Percentiles rank a stretch among this genome's conserved stretches.
These are phyloP conservation scores for Tylopilus sp. DNA, from an alignment of 768 basidiomycete species.

Conservation along the genomic window DNA sequence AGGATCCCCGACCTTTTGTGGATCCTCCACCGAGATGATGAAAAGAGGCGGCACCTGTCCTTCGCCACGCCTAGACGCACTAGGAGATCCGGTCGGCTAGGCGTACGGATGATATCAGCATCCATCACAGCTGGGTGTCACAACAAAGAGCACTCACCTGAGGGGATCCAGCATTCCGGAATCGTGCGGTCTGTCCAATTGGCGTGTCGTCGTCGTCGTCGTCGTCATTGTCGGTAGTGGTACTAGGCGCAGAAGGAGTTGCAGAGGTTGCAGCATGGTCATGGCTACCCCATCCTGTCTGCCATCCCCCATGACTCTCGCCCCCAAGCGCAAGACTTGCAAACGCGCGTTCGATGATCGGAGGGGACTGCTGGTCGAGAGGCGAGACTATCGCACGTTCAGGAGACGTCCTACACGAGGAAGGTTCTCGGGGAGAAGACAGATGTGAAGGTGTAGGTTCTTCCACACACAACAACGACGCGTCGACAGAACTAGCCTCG, in stretches of 20 bases:
- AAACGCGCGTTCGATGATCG: slow-evolving; percentile 31
- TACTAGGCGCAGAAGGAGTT: slow-evolving; percentile 20
- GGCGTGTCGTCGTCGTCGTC: slow-evolving; percentile 72
- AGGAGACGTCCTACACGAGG: slow-evolving; percentile 18
- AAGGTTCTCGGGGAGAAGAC: slow-evolving; percentile 10
- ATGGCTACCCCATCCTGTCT: slow-evolving; percentile 42
- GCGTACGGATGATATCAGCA: not conserved
- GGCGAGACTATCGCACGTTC: slow-evolving; percentile 30
- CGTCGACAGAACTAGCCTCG: slow-evolving; percentile 11
- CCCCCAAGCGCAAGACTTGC: slow-evolving; percentile 47
- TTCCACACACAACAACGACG: slow-evolving; percentile 18
- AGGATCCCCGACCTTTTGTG: slow-evolving; percentile 95
- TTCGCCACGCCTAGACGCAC: slow-evolving; percentile 27
- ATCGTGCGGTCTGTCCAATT: slow-evolving; percentile 46
- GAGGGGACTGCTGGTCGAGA: slow-evolving; percentile 24
- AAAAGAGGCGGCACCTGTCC: slow-evolving; percentile 68
- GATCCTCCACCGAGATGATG: slow-evolving; percentile 90
- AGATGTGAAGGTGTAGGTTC: slow-evolving; percentile 8
- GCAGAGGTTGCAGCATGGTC: slow-evolving; percentile 21
- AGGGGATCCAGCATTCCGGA: slow-evolving; percentile 28
- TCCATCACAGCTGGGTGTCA: not conserved
- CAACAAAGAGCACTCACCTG: slow-evolving; percentile 8
- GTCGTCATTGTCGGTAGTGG: slow-evolving; percentile 35
- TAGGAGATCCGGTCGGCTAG: slow-evolving; percentile 17
- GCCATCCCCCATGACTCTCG: slow-evolving; percentile 51